Evolutionary conservation across 176 grass and related monocot species (phyloP).

Genomic region (Neostapfia colusana): DNA sequence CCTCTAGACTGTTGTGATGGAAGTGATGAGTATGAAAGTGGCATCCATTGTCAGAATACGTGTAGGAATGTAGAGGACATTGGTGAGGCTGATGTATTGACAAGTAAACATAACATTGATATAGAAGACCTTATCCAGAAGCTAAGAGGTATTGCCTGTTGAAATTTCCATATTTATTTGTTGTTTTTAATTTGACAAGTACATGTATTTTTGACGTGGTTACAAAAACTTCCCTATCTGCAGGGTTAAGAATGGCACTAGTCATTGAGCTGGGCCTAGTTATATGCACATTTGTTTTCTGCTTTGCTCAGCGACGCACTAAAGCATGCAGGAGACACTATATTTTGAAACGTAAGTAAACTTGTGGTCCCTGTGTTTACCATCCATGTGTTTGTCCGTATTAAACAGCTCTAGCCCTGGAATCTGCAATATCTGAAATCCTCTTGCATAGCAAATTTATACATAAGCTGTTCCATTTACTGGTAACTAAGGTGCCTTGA

Average conservation of each 20-base stretch:
- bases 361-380: not conserved
- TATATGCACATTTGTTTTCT: constrained; percentile 50
- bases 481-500: not conserved
- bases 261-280: constrained; percentile 58
- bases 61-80: constrained; percentile 52
- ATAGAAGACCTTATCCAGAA: constrained; percentile 67
- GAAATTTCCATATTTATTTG: constrained; percentile 16
- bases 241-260: constrained; percentile 62
- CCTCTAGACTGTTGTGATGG: constrained; percentile 91
- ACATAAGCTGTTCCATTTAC: not conserved
- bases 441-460: not conserved
- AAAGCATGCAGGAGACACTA: constrained; percentile 49
- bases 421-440: not conserved
- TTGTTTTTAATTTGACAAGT: not conserved
- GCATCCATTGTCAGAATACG: constrained; percentile 69
- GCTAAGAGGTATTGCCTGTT: constrained; percentile 50
- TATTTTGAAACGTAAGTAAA: constrained; percentile 61
- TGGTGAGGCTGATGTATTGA: constrained; percentile 14
- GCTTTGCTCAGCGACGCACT: constrained; percentile 45
- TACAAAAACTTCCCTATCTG: constrained; percentile 8
- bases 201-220: constrained; percentile 7
- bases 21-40: constrained; percentile 86
- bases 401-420: not conserved
- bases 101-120: constrained; percentile 42
- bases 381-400: not conserved